Evolutionary conservation across 768 basidiomycete genomes (phyloP), one percentile per base, ranked within the genome.

Genomic region (Kwoniella botswanensis): DNA sequence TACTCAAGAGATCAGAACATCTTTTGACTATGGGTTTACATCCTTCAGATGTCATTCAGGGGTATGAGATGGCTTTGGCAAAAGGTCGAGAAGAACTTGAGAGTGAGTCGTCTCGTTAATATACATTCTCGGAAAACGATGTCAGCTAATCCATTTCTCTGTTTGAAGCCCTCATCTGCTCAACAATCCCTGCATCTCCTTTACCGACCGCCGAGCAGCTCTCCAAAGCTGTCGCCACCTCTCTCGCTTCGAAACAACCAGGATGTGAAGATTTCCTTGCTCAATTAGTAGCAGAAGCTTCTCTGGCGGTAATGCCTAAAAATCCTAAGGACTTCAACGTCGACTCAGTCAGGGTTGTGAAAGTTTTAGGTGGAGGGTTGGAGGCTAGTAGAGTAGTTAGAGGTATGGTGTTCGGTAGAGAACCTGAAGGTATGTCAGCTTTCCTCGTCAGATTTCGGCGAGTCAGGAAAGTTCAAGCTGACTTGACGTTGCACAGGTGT

Each of bases 361-460:
- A 98, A 86, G 98, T 99, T 72, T 91, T 99, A 89, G 97, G 97
- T 67, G 93, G 97, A 42, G 92, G 88, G 77, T 85, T 99, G n/a
- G 83, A 89, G 3, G 88, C 87, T 24, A 96, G 94, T 84, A 89
- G 87, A 67, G 95, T 99, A 5, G 92, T 99, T 5, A 89, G 92
- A 74, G 97, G 97, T 62, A 99, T 99, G 97, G 97, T 99, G 0
- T 98, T 98, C 74, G 93, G 93, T 46, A 88, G 94, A 57, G 94
- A 97, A 84, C 93, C 97, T 0, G 97, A 99, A 84, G 93, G 93
- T 91, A 71, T 64, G 86, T 77, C 10, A 18, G 59, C 22, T 21
- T 2, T 64, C 9, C 3, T 15, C 3, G 11, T 4, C 2, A 21
- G 13, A 2, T 62, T 12, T 18, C 42, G 53, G 43, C 22, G 12